phyloP scores from a whole-genome alignment of 805 yeast species.

The Yarrowia hollandica region DNA sequence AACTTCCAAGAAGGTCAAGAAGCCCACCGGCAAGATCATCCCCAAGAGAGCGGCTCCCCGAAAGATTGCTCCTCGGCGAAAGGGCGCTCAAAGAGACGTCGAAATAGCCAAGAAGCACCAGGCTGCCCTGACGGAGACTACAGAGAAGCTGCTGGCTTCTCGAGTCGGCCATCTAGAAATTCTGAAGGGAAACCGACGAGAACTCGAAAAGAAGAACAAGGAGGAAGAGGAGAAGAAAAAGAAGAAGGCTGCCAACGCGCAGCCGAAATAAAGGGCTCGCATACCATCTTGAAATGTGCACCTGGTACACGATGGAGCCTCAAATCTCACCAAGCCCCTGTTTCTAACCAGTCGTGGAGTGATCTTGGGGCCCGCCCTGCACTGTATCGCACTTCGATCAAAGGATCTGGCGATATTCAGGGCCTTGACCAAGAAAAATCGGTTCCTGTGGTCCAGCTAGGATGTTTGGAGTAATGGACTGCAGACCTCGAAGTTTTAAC shows the following conservation, averaged over 20 bases:
- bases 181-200: conserved; percentile 85
- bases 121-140: conserved; percentile 55
- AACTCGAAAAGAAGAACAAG: conserved; percentile 64
- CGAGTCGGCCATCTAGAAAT: conserved; percentile 93
- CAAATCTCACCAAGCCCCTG: not conserved
- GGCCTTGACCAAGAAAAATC: not conserved
- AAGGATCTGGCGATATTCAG: not conserved
- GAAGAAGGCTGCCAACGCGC: conserved; percentile 28
- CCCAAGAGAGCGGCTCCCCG: conserved; percentile 65
- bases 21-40: conserved; percentile 8
- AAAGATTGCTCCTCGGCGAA: conserved; percentile 65
- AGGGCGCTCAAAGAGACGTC: conserved; percentile 51
- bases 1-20: conserved; percentile 25
- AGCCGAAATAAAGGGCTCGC: conserved; percentile 6
- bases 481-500: not conserved
- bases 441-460: conserved; percentile 18
- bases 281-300: not conserved
- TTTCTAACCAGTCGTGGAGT: not conserved
- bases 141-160: conserved; percentile 84
- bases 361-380: not conserved
- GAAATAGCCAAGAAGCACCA: conserved; percentile 60
- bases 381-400: not conserved
- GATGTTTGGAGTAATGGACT: conserved; percentile 4
- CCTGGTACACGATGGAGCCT: conserved; percentile 14
- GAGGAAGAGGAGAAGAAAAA: conserved; percentile 39